Evolutionary conservation across 805 yeast genomes (phyloP), one percentile per base, ranked within the genome.

Genomic region (Metschnikowia sp.): DNA sequence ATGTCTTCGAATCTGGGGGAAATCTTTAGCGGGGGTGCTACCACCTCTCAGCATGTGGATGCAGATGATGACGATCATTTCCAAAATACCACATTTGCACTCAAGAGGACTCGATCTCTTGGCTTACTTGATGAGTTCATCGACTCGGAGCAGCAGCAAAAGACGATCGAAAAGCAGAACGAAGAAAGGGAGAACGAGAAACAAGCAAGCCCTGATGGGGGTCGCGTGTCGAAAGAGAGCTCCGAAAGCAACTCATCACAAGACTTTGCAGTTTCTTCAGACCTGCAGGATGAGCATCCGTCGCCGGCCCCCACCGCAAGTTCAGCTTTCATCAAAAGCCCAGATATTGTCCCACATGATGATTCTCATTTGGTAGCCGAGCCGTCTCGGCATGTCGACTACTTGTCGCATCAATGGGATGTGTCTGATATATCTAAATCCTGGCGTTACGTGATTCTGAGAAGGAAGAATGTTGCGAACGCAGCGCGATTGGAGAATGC

Each of bases 351-450:
- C 26, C 84, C 86, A n/a, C 94, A 85, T 57, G 97, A 91, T 66
- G 97, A 91, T 66, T 80, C 82, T 31, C 95, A 86, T 60, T 74
- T 91, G 33, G 79, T 78, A 44, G 79, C 81, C 55, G 94, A 86
- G 59, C 97, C 98, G 4, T 79, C 86, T 42, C 79, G 84, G 45
- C 97, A 91, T 62, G 99, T 94, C 8, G 99, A 94, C 70, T 94
- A 94, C 66, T 75, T 94, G 43, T 87, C 96, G 4, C 97, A 94
- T 64, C 78, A 94, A 64, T 94, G 99, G 99, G 88, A 89, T 57
- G 98, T 91, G 54, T 71, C 82, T 5, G 99, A 94, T 63, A 88
- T 94, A 30, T 88, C 96, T 10, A 88, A 88, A 53, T 88, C 97
- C 30, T 94, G 99, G 99, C 77, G 96, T 55, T 94, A 94, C 63